phyloP scores from a whole-genome alignment of 2,329 filamentous ascomycete species.

The Aspergillus ibericus region DNA sequence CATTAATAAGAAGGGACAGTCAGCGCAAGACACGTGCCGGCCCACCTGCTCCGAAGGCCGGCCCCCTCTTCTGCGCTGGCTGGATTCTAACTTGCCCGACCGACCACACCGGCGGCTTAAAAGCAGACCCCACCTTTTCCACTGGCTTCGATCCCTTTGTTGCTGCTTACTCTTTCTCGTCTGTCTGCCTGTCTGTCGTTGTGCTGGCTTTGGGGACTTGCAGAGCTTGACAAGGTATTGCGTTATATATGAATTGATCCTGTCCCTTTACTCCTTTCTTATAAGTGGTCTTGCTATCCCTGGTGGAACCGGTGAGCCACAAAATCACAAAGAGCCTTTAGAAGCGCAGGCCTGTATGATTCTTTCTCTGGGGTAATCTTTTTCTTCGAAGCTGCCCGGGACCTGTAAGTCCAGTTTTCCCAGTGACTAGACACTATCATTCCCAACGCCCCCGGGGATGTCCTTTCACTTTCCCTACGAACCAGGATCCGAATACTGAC shows the following conservation, averaged over 20 bases:
- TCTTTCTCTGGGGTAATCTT: not conserved
- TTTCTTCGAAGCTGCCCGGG: not conserved
- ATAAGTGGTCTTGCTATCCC: slow-evolving; percentile 5
- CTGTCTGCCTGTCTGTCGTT: not conserved
- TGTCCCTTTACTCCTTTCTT: not conserved
- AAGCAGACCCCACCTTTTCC: slow-evolving; percentile 7
- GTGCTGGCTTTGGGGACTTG: not conserved
- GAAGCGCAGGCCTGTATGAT: not conserved
- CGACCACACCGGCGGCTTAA: slow-evolving; percentile 1
- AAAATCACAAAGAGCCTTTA: not conserved
- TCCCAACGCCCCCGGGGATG: not conserved
- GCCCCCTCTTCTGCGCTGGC: not conserved
- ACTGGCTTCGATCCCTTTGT: not conserved
- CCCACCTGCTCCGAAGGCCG: slow-evolving; percentile 4
- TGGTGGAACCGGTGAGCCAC: slow-evolving; percentile 11
- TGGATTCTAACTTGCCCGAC: not conserved
- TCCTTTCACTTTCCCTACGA: not conserved
- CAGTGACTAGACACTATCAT: not conserved
- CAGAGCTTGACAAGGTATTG: slow-evolving; percentile 1
- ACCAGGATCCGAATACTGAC: slow-evolving; percentile 1
- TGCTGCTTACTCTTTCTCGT: slow-evolving; percentile 61
- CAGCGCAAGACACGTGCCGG: not conserved
- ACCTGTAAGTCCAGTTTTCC: not conserved
- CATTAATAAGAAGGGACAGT: slow-evolving; percentile 1
- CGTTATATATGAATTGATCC: not conserved